Base-by-base conservation (phyloP, 2,329 filamentous ascomycete genomes). In the Calonectria crousiana region DNA sequence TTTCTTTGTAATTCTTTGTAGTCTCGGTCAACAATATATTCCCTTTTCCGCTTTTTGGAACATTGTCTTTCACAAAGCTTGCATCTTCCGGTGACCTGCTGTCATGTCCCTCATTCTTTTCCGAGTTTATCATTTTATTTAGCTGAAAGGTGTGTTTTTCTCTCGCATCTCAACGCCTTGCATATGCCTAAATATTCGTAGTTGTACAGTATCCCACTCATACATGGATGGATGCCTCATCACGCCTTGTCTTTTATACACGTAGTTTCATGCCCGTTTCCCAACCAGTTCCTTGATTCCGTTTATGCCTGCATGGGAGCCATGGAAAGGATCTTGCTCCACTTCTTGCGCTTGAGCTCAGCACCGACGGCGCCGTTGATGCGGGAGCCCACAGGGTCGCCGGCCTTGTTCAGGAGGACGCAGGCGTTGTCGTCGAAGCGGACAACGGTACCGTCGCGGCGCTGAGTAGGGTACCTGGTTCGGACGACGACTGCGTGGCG, bases 351-450 rank as follows among this genome's bases (percentile, higher is more conserved):
- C 84, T 95, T 93, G 85, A 99, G 86, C 88, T 99, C 97, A 36
- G 93, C 90, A 73, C 95, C 97, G 56, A 99, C 97, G 56, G 98
- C 92, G 78, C 96, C 95, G 86, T 95, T 98, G 88, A 98, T 91
- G 84, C 97, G 93, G 20, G 94, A 95, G 67, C 97, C 97, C 79
- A 99, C 95, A 30, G 97, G 97, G 84, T 99, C 97, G 53, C 97
- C 97, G 13, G 95, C 91, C 90, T 98, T 99, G 88, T 97, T 98
- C 85, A 99, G 94, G 79, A 99, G 89, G 58, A 99, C 97, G 84
- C 97, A 99, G 62, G 97, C 97, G 86, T 99, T 99, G 87, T 99
- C 97, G 86, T 98, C 97, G 85, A 99, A 99, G 79, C 93, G 93
- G 78, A 99, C 93, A 60, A 97, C 92, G 83, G 93, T 96, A 67